These are phyloP conservation scores for Buddleja alternifolia DNA, from an alignment of 257 asterid genomes.

Conservation along the genomic window DNA sequence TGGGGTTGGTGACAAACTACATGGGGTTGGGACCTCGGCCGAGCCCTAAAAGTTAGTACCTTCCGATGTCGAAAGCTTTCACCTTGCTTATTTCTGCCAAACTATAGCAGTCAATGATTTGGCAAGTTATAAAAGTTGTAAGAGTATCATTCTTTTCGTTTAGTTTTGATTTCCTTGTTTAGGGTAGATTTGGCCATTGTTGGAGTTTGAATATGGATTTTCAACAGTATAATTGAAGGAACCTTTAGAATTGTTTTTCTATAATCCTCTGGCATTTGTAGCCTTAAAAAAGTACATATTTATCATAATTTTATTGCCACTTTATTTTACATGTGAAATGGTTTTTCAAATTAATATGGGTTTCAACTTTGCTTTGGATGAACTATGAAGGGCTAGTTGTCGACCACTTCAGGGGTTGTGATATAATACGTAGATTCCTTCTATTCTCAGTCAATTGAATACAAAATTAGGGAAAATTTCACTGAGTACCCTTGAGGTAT, in stretches of 20 bases:
- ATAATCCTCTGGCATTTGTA: neutral
- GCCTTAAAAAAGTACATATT: too few relatives aligned
- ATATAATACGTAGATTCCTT: too few relatives aligned
- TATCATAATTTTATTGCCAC: too few relatives aligned
- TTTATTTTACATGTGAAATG: too few relatives aligned
- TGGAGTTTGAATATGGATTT: neutral
- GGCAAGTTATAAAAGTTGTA: slow-evolving; percentile 5
- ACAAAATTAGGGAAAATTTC: too few relatives aligned
- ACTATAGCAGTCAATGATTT: slow-evolving; percentile 4
- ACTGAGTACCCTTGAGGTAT: too few relatives aligned
- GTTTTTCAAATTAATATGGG: too few relatives aligned
- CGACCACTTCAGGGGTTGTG: too few relatives aligned
- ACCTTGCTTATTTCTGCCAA: slow-evolving; percentile 6
- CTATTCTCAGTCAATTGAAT: too few relatives aligned
- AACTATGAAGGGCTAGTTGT: too few relatives aligned
- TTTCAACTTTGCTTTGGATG: too few relatives aligned
- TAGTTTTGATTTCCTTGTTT: slow-evolving; percentile 6
- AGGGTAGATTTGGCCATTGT: neutral
- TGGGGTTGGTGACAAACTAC: slow-evolving; percentile 86
- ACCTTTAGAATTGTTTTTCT: neutral
- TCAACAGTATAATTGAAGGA: neutral
- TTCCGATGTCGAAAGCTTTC: neutral
- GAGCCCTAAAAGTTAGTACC: slow-evolving; percentile 25
- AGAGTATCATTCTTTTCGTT: slow-evolving; percentile 15
- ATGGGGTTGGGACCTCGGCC: slow-evolving; percentile 72